These are phyloP conservation scores for Penicillium nucicola DNA, from an alignment of 495 filamentous ascomycete species.

Conservation along the genomic window DNA sequence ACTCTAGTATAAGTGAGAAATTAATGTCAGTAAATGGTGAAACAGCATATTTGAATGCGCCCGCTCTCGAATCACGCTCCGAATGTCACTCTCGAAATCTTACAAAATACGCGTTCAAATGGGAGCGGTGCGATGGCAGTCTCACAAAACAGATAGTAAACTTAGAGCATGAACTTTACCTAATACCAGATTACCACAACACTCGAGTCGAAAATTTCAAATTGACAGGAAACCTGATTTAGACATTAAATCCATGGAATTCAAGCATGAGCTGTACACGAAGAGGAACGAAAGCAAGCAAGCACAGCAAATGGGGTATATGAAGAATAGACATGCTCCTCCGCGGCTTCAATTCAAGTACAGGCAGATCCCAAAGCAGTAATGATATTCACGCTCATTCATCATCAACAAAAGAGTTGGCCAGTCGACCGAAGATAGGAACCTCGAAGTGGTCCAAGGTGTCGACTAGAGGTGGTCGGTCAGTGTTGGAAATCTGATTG, in stretches of 20 bases:
- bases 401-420: constrained; percentile 88
- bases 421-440: constrained; percentile 73
- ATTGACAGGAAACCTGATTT: not conserved
- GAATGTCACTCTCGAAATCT: no score
- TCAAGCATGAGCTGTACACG: not conserved
- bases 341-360: constrained; percentile 11
- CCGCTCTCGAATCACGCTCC: no score
- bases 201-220: no score
- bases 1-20: no score
- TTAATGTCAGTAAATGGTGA: no score
- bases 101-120: no score
- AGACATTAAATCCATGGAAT: constrained; percentile 3
- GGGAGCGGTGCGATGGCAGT: no score
- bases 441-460: constrained; percentile 89
- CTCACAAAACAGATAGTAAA: no score
- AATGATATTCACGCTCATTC: constrained; percentile 53
- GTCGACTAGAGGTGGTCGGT: constrained; percentile 54
- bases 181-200: no score
- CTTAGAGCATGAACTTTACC: no score
- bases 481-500: not conserved
- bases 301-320: constrained; percentile 19
- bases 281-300: not conserved
- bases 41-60: no score
- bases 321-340: constrained; percentile 11
- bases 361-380: constrained; percentile 5